Base-by-base conservation (phyloP, 208 protist genomes). In the Leishmania tarentolae region DNA sequence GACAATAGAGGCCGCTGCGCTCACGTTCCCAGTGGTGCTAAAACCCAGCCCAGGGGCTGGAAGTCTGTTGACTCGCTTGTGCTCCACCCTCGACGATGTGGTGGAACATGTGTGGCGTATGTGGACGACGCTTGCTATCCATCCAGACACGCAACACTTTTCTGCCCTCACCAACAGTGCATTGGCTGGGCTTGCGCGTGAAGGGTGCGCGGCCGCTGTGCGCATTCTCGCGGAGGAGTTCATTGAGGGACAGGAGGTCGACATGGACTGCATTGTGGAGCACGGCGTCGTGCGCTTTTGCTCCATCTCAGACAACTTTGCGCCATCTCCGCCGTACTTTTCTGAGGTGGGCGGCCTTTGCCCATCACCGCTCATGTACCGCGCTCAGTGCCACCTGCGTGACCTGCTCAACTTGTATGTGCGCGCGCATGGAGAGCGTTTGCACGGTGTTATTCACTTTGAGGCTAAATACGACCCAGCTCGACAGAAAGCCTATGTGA, bases 11-110 rank as follows among this genome's bases (percentile, higher is more conserved):
- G 42, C 21, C 0, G 75, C 77, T 0, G 79, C 61, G 3, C 2
- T 93, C 0, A 35, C 17, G 4, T 94, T 95, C 44, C 93, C 93
- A 1, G 28, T 96, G 1, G 88, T 96, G 68, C 53, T 94, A 73
- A 97, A 97, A 82, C 92, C 93, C 19, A 94, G 86, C 47, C 93
- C 93, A 63, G 93, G 93, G 0, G 91, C 93, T 3, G 93, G 93
- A 61, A 95, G 91, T 72, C 74, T 95, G 40, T 70, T 95, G 0
- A 82, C 82, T 11, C 88, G 82, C 52, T 78, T 87, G 42, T 95
- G 90, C 56, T 31, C 68, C 72, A 85, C 53, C 28, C 40, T 86
- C 1, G 84, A 86, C 44, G 93, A 95, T 52, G 89, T 87, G n/a
- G 73, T 79, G 17, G 83, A 35, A 0, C 91, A 95, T 44, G 88